Conservation (phyloP, 1,284 basidiomycete species). For the Volvariella volvacea region DNA sequence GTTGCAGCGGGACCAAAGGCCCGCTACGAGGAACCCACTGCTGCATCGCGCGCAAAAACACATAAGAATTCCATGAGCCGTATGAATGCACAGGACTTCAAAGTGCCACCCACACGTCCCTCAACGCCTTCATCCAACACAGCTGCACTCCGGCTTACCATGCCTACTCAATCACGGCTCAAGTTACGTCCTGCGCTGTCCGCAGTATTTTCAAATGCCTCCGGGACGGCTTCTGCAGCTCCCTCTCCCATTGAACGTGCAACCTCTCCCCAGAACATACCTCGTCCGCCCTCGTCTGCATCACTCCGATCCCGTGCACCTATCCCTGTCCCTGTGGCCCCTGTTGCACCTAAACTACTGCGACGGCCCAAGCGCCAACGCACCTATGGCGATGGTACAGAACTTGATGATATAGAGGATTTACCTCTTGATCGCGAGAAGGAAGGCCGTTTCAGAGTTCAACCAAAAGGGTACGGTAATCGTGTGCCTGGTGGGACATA, state of each 20-base stretch:
- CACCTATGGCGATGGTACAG: conserved; percentile 87
- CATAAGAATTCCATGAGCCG: conserved; percentile 59
- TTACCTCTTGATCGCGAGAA: conserved; percentile 80
- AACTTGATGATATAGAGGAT: conserved; percentile 89
- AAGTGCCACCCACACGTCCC: conserved; percentile 68
- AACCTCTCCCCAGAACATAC: conserved; percentile 52
- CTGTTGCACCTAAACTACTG: conserved; percentile 59
- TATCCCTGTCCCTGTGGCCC: conserved; percentile 12
- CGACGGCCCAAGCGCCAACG: conserved; percentile 67
- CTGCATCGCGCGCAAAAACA: conserved; percentile 68
- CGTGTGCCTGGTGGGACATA: conserved; percentile 52
- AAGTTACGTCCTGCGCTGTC: conserved; percentile 70
- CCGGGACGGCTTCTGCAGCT: conserved; percentile 26
- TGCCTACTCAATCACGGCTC: conserved; percentile 69
- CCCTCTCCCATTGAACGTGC: conserved; percentile 32
- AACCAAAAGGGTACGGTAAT: conserved; percentile 59
- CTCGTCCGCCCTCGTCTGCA: conserved; percentile 47
- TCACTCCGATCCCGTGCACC: conserved; percentile 25
- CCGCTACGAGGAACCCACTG: conserved; percentile 69
- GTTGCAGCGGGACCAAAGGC: conserved; percentile 28
- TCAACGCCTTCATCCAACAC: conserved; percentile 72
- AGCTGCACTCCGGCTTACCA: conserved; percentile 71
- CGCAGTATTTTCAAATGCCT: conserved; percentile 50
- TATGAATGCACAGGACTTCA: conserved; percentile 46
- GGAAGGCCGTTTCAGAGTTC: conserved; percentile 63